Base-by-base conservation (phyloP, 2,329 filamentous ascomycete genomes). In the Chrysosporium queenslandicum region DNA sequence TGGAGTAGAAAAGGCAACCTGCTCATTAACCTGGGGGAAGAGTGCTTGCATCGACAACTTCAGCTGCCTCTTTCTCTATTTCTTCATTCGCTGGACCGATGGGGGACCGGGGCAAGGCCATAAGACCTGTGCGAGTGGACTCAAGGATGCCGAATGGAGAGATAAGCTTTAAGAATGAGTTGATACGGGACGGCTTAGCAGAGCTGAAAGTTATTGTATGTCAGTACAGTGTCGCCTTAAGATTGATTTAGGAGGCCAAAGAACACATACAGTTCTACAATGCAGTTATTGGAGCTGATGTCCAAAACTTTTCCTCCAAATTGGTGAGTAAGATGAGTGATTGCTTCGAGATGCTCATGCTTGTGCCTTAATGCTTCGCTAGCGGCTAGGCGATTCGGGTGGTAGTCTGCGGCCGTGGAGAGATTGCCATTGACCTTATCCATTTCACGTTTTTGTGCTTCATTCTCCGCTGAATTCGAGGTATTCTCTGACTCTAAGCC, bases 231-330 rank as follows among this genome's bases (percentile, higher is more conserved):
- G n/a, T n/a, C n/a, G n/a, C n/a, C n/a, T n/a, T n/a, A n/a, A n/a
- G n/a, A n/a, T n/a, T n/a, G n/a, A n/a, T n/a, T n/a, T n/a, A n/a
- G n/a, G 47, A 56, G 50, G 42, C 20, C 36, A 40, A 4, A 20
- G 29, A 1, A 30, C 27, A 79, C 86, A 79, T 79, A 91, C 87
- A 98, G 71, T 72, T 98, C 92, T 55, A 98, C 90, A 69, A 97
- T 97, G 73, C 92, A 97, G 74, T 94, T 97, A 72, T 87, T 96
- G 50, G 87, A 96, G 76, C 89, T 95, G 63, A 98, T 97, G 70
- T 98, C 92, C 62, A 98, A 72, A 23, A 98, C 87, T 75, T 98
- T 98, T 58, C 92, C 92, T 53, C 90, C 90, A 64, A 98, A 98
- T 66, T 98, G 92, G 74, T 98, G 92, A 16, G 91, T 85, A 66